Base-by-base conservation (phyloP, 148 eudicot species). In the Polygonum aviculare region DNA sequence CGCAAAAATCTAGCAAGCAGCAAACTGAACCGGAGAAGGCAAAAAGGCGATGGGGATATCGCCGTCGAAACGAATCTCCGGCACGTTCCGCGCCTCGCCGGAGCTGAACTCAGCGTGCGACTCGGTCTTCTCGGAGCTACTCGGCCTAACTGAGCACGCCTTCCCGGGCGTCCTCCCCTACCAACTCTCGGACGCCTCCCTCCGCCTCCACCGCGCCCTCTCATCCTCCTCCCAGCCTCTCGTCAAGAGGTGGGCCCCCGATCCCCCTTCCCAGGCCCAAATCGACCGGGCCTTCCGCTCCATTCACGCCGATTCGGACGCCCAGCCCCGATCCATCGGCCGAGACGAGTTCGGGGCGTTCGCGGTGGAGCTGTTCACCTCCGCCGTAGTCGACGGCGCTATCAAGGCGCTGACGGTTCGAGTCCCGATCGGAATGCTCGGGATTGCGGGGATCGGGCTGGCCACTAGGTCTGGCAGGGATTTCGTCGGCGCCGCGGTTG, bases 371-470 rank as follows among this genome's bases (percentile, higher is more conserved):
- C 55, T 88, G 76, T 89, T 87, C 65, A 72, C 88, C 0, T 82
- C 81, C 19, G 91, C 87, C 7, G 91, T 90, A 19, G 81, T 89
- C 22, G 75, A 76, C 14, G 76, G 57, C 12, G 98, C 90, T 0
- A 52, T 79, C 65, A 86, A 65, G 77, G 87, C 79, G 77, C 77
- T 83, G 21, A 9, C 78, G 78, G 79, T 45, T 72, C 75, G 84
- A 36, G 80, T 89, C 5, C 88, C 95, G 75, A 38, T 94, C 1
- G 93, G 93, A 1, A 79, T 78, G 0, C 88, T 76, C 2, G 98
- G 95, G 75, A 92, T 94, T 78, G 93, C 79, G 0, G 97, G 98
- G 47, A 40, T 92, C 62, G 98, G 96, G 69, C 41, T 78, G 70
- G 86, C 78, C 31, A 82, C 80, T 0, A 79, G 82, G 82, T 65